phyloP scores from a whole-genome alignment of 768 basidiomycete species.

The Russula lepida region DNA sequence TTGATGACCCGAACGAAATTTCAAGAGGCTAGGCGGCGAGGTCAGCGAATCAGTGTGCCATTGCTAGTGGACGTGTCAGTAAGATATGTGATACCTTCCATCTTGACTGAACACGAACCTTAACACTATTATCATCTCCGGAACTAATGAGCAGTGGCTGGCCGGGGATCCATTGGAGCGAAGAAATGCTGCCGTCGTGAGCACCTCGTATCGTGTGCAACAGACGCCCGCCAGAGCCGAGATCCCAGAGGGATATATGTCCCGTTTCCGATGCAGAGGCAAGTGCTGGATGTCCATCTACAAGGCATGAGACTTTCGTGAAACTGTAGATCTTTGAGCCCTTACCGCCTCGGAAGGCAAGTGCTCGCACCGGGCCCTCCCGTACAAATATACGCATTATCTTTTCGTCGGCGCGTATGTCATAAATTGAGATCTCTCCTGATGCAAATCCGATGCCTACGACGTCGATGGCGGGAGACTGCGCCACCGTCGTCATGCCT shows the following conservation, averaged over 20 bases:
- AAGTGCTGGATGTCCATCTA: conserved; percentile 82
- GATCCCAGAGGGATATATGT: conserved; percentile 89
- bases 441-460: conserved; percentile 87
- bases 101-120: conserved; percentile 41
- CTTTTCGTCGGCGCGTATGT: conserved; percentile 83
- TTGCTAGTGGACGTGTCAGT: conserved; percentile 50
- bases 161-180: conserved; percentile 86
- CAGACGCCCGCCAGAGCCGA: conserved; percentile 72
- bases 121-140: conserved; percentile 91
- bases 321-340: background rate
- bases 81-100: background rate
- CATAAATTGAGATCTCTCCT: conserved; percentile 83
- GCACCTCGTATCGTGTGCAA: conserved; percentile 82
- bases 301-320: conserved; percentile 1
- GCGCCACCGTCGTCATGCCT: conserved; percentile 71
- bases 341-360: conserved; percentile 82
- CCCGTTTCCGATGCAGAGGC: conserved; percentile 83
- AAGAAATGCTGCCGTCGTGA: conserved; percentile 77
- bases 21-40: conserved; percentile 75
- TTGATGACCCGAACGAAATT: conserved; percentile 89
- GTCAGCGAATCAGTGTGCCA: conserved; percentile 95
- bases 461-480: conserved; percentile 94
- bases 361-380: conserved; percentile 63
- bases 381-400: conserved; percentile 89
- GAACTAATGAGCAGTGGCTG: conserved; percentile 87